These are phyloP conservation scores for Glomus cerebriforme DNA, from an alignment of 192 early-diverging fungal genomes.

Conservation along the genomic window DNA sequence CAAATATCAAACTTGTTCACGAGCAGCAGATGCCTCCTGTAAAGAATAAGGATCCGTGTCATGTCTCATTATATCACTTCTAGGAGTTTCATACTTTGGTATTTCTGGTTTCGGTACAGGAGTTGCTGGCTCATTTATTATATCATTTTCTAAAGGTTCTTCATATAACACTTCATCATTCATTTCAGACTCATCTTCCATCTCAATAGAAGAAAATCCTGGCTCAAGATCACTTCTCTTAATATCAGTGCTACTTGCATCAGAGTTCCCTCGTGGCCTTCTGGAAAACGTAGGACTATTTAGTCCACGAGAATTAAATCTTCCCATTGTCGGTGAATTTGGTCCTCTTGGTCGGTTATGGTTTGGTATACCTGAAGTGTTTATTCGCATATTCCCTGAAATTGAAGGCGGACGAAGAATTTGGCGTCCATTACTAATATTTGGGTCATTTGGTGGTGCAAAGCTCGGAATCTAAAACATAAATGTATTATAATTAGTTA, in stretches of 20 bases:
- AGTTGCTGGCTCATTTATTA: background rate
- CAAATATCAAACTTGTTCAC: constrained; percentile 24
- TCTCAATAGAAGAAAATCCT: background rate
- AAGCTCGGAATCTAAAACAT: constrained; percentile 14
- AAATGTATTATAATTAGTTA: background rate
- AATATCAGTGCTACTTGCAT: constrained; percentile 3
- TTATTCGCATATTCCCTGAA: constrained; percentile 12
- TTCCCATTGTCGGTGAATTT: constrained; percentile 28
- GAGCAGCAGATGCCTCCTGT: constrained; percentile 17
- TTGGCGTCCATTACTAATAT: constrained; percentile 29
- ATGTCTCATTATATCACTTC: constrained; percentile 2
- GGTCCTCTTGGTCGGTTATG: background rate
- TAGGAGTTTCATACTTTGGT: background rate
- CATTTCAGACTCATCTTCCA: background rate
- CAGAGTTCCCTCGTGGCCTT: background rate
- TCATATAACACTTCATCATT: constrained; percentile 4
- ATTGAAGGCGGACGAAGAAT: background rate
- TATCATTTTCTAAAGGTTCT: background rate
- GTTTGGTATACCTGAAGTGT: constrained; percentile 1
- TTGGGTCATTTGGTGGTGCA: constrained; percentile 38
- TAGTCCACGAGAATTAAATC: constrained; percentile 6
- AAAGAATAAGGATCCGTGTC: constrained; percentile 33
- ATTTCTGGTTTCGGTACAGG: background rate
- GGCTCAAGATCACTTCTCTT: background rate
- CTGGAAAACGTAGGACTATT: constrained; percentile 26